A percentile compares a stretch with the other conserved stretches of the same genome.
Evolutionary conservation across 306 rosid species (phyloP).

Genomic region (Elaeagnus macrophylla): DNA sequence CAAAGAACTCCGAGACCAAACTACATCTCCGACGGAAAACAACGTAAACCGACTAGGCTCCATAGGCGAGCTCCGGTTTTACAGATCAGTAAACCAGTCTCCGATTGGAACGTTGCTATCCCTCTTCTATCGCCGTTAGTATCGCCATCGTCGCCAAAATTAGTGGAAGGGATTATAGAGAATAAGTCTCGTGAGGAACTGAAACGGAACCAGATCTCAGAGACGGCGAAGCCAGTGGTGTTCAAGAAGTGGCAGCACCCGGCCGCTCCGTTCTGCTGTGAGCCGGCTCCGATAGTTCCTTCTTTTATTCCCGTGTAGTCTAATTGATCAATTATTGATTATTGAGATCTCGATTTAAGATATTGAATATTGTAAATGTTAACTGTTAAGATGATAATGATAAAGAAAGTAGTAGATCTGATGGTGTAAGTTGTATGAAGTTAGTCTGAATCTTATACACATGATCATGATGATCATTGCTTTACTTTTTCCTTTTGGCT

Average conservation of each 20-base stretch:
- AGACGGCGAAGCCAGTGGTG: conserved; percentile 33
- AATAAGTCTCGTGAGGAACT: conserved; percentile 21
- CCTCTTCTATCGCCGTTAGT: conserved; percentile 74
- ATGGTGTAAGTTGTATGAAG: conserved; percentile 17
- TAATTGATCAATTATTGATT: neutral
- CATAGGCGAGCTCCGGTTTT: conserved; percentile 83
- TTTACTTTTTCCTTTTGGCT: too few species aligned
- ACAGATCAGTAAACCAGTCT: conserved; percentile 42
- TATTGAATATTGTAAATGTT: neutral
- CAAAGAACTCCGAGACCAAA: conserved; percentile 8
- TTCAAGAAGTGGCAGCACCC: conserved; percentile 93
- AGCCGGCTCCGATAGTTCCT: conserved; percentile 34
- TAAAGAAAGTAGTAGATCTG: conserved; percentile 20
- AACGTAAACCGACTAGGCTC: conserved; percentile 50
- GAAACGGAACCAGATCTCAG: conserved; percentile 19
- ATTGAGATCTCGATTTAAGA: too few species aligned
- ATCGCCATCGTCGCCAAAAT: conserved; percentile 45
- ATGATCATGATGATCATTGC: too few species aligned
- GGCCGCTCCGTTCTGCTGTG: conserved; percentile 85
- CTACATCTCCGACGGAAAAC: conserved; percentile 3
- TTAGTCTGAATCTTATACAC: neutral
- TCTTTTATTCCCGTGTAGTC: conserved; percentile 50
- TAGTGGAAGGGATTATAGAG: conserved; percentile 16
- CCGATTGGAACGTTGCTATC: conserved; percentile 82
- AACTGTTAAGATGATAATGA: neutral